Evolutionary conservation across 1,284 basidiomycete genomes (phyloP).

Genomic region (Vanrija sp.): DNA sequence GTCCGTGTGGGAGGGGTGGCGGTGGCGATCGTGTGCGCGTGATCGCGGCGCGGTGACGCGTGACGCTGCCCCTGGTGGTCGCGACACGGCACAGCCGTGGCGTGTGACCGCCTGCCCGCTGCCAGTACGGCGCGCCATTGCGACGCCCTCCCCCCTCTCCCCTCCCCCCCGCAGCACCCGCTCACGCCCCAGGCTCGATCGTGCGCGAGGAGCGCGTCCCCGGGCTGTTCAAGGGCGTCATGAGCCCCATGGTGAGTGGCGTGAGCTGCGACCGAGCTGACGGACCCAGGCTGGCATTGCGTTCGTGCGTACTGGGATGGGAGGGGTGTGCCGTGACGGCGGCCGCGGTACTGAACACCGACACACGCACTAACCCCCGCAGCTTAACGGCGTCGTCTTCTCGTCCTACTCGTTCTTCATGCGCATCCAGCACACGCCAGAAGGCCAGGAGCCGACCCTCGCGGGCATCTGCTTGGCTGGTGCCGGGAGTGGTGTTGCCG

Average conservation of each 20-base stretch:
- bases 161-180: too few species aligned
- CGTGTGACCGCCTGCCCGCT: too few species aligned
- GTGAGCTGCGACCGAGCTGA: neutral
- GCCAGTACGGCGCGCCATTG: too few species aligned
- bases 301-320: slow-evolving; percentile 29
- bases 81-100: too few species aligned
- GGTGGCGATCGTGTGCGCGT: neutral
- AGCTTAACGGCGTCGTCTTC: slow-evolving; percentile 50
- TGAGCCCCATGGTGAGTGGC: slow-evolving; percentile 47
- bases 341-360: neutral
- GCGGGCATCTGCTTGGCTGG: slow-evolving; percentile 70
- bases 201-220: slow-evolving; percentile 36
- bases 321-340: neutral
- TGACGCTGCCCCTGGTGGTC: too few species aligned
- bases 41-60: neutral
- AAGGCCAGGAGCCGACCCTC: slow-evolving; percentile 28
- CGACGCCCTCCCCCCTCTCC: too few species aligned
- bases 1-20: slow-evolving; percentile 7
- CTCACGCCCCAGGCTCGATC: slow-evolving; percentile 18
- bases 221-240: slow-evolving; percentile 48
- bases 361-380: neutral
- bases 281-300: slow-evolving; percentile 40
- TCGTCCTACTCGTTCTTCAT: slow-evolving; percentile 48
- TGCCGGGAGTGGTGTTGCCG: slow-evolving; percentile 67
- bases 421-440: slow-evolving; percentile 27